Evolutionary conservation across 352 stramenopile genomes (phyloP).

Genomic region (Phytophthora sojae): DNA sequence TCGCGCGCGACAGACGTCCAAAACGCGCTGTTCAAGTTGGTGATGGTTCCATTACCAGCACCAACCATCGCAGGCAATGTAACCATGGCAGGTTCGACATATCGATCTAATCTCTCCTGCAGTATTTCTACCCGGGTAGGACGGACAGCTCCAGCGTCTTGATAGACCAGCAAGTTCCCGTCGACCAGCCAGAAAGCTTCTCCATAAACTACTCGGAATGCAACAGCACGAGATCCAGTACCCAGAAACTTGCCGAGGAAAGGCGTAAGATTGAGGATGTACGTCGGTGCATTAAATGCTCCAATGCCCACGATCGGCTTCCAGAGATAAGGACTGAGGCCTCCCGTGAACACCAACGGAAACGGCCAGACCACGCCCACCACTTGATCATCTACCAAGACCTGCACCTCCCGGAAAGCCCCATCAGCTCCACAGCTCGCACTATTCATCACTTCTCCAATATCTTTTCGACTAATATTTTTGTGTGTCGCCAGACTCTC

Average conservation of each 20-base stretch:
- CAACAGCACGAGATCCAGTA: slow-evolving; percentile 55
- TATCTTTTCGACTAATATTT: slow-evolving; percentile 13
- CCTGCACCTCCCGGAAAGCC: slow-evolving; percentile 74
- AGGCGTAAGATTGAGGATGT: slow-evolving; percentile 76
- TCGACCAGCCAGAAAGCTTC: slow-evolving; percentile 78
- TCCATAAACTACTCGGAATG: slow-evolving; percentile 68
- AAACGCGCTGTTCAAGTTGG: slow-evolving; percentile 53
- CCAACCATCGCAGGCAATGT: slow-evolving; percentile 12
- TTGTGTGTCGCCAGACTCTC: slow-evolving; percentile 42
- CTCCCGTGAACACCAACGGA: slow-evolving; percentile 79
- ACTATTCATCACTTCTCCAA: slow-evolving; percentile 1
- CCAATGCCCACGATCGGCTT: slow-evolving; percentile 76
- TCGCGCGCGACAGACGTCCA: slow-evolving; percentile 49
- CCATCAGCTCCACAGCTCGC: slow-evolving; percentile 36
- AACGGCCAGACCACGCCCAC: slow-evolving; percentile 79
- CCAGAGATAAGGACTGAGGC: slow-evolving; percentile 82
- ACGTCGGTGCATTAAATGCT: slow-evolving; percentile 77
- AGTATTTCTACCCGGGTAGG: slow-evolving; percentile 51
- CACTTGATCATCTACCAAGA: slow-evolving; percentile 69
- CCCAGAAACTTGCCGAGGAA: slow-evolving; percentile 73
- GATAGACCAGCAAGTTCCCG: slow-evolving; percentile 67
- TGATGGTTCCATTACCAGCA: slow-evolving; percentile 16
- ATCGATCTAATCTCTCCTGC: slow-evolving; percentile 33
- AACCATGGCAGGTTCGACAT: slow-evolving; percentile 23
- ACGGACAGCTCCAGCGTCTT: slow-evolving; percentile 46